Percentiles rank a stretch among this genome's conserved stretches.
Evolutionary conservation across 1,284 basidiomycete genomes (phyloP).

Genomic region (Neonothopanus nambi): DNA sequence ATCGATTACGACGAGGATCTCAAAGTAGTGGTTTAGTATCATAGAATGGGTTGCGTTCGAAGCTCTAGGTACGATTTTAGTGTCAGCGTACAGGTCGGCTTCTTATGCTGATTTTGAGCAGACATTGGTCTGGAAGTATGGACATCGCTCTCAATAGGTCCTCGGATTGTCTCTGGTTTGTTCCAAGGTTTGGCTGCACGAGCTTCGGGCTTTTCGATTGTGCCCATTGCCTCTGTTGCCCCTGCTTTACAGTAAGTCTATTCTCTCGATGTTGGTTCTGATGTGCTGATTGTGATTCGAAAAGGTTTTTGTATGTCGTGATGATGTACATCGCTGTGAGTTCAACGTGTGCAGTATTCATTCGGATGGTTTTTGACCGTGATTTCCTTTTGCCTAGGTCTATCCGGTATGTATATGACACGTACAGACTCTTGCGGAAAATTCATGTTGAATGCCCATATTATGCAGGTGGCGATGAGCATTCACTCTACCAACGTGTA

Average conservation of each 20-base stretch:
- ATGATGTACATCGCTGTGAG: conserved; percentile 70
- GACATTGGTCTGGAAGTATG: conserved; percentile 41
- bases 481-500: conserved; percentile 84
- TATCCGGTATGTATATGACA: conserved; percentile 44
- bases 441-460: neutral
- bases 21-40: conserved; percentile 27
- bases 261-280: neutral
- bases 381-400: conserved; percentile 28
- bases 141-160: conserved; percentile 52
- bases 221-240: conserved; percentile 59
- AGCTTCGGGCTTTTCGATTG: conserved; percentile 76
- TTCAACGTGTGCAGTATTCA: neutral
- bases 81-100: neutral
- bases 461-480: conserved; percentile 52
- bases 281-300: neutral
- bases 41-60: conserved; percentile 57
- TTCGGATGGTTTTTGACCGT: neutral
- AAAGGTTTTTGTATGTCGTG: conserved; percentile 71
- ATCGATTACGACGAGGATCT: conserved; percentile 14
- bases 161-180: conserved; percentile 51
- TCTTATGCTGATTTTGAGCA: conserved; percentile 16
- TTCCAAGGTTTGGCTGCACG: conserved; percentile 74
- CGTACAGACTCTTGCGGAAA: neutral
- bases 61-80: conserved; percentile 40
- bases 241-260: conserved; percentile 63